Evolutionary conservation across 805 yeast species (phyloP), one percentile per base, ranked within the genome.

Genomic region (Schwanniomyces pseudopolymorphus): DNA sequence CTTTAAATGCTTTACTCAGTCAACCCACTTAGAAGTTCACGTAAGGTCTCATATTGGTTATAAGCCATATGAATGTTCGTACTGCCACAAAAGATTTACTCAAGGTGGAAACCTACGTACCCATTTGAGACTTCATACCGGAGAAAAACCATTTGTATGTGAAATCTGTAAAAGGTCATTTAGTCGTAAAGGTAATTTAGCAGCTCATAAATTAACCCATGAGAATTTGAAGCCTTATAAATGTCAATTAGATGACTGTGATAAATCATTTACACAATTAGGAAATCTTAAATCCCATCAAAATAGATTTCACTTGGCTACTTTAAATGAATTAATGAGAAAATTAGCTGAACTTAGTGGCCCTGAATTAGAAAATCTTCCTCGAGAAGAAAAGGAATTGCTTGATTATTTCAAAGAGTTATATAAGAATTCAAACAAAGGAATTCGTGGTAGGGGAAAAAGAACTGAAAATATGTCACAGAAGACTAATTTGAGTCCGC

Each of bases 211-310:
- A 63, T 70, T 88, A 48, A 89, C 96, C 0, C 97, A 90, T 67
- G 84, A 83, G 46, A 83, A 87, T 56, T 71, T 80, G 46, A 84
- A 87, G 58, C 97, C 96, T 5, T 88, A 75, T 60, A 78, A 79
- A 46, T 91, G 97, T 68, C 81, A 80, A 56, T 74, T 91, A 49
- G 96, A 89, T 63, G 75, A 78, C 48, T 91, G 97, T 68, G 83
- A 80, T 54, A 90, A 89, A 68, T 77, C 85, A 4, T 91, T 91
- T 59, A 87, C 97, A 1, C 98, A 91, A 69, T 74, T 91, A 56
- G 97, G 97, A 3, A 91, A 91, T 60, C 77, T 91, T 73, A 91
- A 92, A 66, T 87, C 96, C 1, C 98, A 92, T 65, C 98, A 91
- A 61, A 92, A 91, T 66, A 76, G 91, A 56, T 89, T 90, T 60